Conservation (phyloP, 495 filamentous ascomycete species). For the Staphylotrichum tortipilum region DNA sequence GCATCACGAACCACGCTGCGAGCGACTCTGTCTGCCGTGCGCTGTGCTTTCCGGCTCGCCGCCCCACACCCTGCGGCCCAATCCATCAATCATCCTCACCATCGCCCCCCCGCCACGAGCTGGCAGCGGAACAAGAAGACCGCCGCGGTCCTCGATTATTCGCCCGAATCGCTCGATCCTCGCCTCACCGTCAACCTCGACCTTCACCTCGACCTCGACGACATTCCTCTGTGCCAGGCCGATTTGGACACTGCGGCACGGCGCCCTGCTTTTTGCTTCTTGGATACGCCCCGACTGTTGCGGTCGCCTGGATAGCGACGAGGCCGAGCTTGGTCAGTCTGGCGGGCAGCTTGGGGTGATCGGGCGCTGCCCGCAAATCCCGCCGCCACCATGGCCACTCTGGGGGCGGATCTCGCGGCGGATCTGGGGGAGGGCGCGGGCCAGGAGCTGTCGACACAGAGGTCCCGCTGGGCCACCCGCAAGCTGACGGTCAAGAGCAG, state of each 20-base stretch:
- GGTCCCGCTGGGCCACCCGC: conserved; percentile 91
- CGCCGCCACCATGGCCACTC: conserved; percentile 36
- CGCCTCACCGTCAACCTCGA: too few relatives aligned
- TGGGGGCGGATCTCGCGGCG: conserved; percentile 37
- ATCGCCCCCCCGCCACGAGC: too few relatives aligned
- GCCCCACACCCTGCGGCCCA: not conserved
- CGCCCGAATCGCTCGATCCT: too few relatives aligned
- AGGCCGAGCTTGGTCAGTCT: conserved; percentile 33
- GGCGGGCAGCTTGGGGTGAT: conserved; percentile 38
- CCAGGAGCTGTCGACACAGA: conserved; percentile 43
- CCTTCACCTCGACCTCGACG: too few relatives aligned
- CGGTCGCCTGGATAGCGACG: too few relatives aligned
- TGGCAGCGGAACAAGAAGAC: too few relatives aligned
- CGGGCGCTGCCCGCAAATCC: conserved; percentile 45
- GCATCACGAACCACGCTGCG: not conserved
- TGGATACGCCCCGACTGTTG: too few relatives aligned
- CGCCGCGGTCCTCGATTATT: too few relatives aligned
- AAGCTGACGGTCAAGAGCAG: conserved; percentile 65
- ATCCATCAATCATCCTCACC: not conserved
- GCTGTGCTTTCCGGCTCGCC: not conserved
- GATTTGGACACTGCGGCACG: not conserved
- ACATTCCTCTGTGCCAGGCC: too few relatives aligned
- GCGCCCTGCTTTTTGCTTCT: conserved; percentile 14
- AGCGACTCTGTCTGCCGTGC: not conserved
- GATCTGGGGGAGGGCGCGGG: conserved; percentile 33